A percentile compares a stretch with the other conserved stretches of the same genome.
phyloP scores from a whole-genome alignment of 192 early-diverging fungal genomes.

The Coemansia sp. region DNA sequence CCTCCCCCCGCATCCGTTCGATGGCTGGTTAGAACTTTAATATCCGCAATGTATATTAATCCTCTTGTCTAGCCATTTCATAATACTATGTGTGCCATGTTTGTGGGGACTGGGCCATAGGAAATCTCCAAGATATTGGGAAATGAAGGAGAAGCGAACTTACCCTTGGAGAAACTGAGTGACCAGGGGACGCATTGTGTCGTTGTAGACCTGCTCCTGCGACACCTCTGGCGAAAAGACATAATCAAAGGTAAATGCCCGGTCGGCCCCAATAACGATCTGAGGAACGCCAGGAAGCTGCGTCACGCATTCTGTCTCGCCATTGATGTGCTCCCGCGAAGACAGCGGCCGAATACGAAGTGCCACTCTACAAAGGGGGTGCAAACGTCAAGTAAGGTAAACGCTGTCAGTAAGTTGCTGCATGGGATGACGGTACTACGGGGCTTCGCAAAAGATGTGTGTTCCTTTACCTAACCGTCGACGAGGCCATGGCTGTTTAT shows the following conservation, averaged over 20 bases:
- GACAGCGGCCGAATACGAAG: slow-evolving; percentile 53
- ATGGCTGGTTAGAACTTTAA: neutral
- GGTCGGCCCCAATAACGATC: slow-evolving; percentile 55
- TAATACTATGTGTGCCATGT: neutral
- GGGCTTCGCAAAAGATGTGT: neutral
- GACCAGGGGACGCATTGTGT: slow-evolving; percentile 55
- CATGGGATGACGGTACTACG: neutral
- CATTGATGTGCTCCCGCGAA: slow-evolving; percentile 43
- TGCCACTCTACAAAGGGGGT: slow-evolving; percentile 41
- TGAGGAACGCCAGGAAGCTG: slow-evolving; percentile 56
- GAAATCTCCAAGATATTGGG: neutral
- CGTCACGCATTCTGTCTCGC: slow-evolving; percentile 52
- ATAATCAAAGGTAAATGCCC: slow-evolving; percentile 71
- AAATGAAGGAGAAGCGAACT: neutral
- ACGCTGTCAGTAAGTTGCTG: neutral
- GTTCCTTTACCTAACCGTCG: slow-evolving; percentile 33
- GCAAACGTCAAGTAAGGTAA: neutral
- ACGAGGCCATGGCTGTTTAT: slow-evolving; percentile 26
- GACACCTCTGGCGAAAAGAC: slow-evolving; percentile 68
- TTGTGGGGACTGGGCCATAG: neutral
- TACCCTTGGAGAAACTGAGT: slow-evolving; percentile 72
- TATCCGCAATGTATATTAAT: slow-evolving; percentile 2
- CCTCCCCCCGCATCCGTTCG: neutral
- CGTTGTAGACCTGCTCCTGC: slow-evolving; percentile 70
- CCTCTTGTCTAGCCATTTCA: neutral